phyloP scores from a whole-genome alignment of 2,329 filamentous ascomycete genomes.

The Malbranchea zuffiana region DNA sequence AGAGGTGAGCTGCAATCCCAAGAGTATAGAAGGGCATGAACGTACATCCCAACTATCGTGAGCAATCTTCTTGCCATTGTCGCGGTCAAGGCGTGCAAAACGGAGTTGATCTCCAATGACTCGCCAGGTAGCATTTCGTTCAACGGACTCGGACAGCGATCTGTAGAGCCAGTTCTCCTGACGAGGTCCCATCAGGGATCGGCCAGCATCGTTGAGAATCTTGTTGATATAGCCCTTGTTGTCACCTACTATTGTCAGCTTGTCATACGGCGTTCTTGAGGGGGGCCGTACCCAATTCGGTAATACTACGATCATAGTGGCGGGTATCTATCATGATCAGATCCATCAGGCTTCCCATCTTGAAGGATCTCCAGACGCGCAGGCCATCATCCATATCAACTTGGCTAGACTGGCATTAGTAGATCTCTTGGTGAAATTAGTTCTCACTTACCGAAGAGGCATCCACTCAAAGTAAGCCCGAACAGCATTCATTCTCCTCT shows the following conservation, averaged over 20 bases:
- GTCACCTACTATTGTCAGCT: background rate
- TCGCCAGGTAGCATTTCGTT: conserved; percentile 57
- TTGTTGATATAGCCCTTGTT: conserved; percentile 51
- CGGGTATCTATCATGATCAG: conserved; percentile 58
- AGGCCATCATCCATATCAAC: conserved; percentile 58
- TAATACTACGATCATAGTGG: conserved; percentile 57
- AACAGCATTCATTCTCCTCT: conserved; percentile 62
- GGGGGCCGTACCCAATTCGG: conserved; percentile 38
- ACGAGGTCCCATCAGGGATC: conserved; percentile 58
- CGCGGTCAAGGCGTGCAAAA: background rate
- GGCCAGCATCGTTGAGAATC: conserved; percentile 55
- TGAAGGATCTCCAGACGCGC: conserved; percentile 56
- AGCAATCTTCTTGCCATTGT: background rate
- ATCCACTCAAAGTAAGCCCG: conserved; percentile 59
- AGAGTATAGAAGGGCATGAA: background rate
- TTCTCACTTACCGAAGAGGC: conserved; percentile 37
- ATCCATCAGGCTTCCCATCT: conserved; percentile 54
- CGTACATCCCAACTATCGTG: conserved; percentile 44
- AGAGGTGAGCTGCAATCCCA: background rate
- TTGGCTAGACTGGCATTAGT: conserved; percentile 26
- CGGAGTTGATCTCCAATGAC: conserved; percentile 45
- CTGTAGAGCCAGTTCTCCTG: conserved; percentile 68
- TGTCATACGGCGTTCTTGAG: background rate
- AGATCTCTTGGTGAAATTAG: background rate
- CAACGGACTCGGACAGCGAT: conserved; percentile 44